Evolutionary conservation across 805 yeast species (phyloP), one percentile per base, ranked within the genome.

Genomic region (Candida germanica): DNA sequence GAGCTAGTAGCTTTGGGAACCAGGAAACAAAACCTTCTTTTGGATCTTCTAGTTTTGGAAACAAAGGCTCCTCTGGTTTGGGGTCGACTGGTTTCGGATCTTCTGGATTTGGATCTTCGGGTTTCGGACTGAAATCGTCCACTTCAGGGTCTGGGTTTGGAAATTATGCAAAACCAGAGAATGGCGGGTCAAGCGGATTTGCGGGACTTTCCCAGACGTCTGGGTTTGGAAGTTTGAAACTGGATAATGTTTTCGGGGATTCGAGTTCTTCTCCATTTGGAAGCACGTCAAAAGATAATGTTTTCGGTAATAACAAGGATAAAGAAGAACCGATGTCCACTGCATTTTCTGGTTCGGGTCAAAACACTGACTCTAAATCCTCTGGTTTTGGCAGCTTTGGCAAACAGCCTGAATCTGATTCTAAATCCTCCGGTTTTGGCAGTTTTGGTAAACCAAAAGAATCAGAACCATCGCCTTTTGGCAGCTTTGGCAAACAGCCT

Each of bases 351-450:
- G n/a, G n/a, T n/a, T n/a, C n/a, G n/a, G 15, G 10, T 11, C 17
- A 12, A 7, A 11, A 25, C 7, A 14, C 27, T 7, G 12, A 25
- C 6, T n/a, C 12, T 25, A 11, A 25, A n/a, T 14, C 12, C 6
- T 25, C 27, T 7, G 14, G 14, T 6, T 25, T 25, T 11, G 27
- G 27, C 7, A 25, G 19, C 8, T 7, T 27, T 19, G 8, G 12
- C 28, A n/a, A n/a, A n/a, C n/a, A 21, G 4, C 9, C 14, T 20
- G 22, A 30, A 4, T 26, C 29, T 19, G 35, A 49, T 36, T 19
- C 31, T 8, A 48, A 40, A n/a, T 26, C 32, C 24, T 16, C 55
- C 22, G 50, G 53, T 42, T 36, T 54, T 49, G 36, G 48, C 39
- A 19, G 47, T 30, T 6, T n/a, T n/a, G 20, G n/a, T 25, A 25